phyloP scores from a whole-genome alignment of 2,329 filamentous ascomycete species.

The Exophiala phaeomuriformis region DNA sequence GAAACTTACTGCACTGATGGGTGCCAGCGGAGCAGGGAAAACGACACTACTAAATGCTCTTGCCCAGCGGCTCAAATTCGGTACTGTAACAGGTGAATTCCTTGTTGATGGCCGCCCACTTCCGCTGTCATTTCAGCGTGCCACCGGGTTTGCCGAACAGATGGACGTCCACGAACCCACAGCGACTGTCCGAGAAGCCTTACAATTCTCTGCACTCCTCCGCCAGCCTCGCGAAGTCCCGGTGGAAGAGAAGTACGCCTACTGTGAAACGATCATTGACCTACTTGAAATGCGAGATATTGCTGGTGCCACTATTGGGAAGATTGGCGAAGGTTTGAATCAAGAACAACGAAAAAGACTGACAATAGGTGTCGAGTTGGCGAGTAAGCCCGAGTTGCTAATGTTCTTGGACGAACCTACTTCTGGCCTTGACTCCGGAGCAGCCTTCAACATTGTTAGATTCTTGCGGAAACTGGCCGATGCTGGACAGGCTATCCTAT shows the following conservation, averaged over 20 bases:
- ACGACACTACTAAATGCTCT: conserved; percentile 43
- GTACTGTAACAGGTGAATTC: conserved; percentile 39
- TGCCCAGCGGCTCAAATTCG: conserved; percentile 40
- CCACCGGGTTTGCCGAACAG: conserved; percentile 53
- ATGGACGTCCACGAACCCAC: conserved; percentile 62
- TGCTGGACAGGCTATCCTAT: conserved; percentile 78
- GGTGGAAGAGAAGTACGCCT: conserved; percentile 56
- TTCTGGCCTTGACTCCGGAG: conserved; percentile 61
- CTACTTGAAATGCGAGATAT: conserved; percentile 62
- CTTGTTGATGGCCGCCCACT: conserved; percentile 41
- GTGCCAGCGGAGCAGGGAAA: conserved; percentile 44
- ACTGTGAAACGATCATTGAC: conserved; percentile 62
- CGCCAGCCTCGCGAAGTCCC: conserved; percentile 54
- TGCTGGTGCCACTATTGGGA: conserved; percentile 58
- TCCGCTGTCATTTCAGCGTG: conserved; percentile 46
- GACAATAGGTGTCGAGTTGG: conserved; percentile 56
- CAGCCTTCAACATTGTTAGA: conserved; percentile 56
- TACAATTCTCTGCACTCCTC: conserved; percentile 59
- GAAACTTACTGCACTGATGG: conserved; percentile 72
- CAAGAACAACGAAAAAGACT: conserved; percentile 60
- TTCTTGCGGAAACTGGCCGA: conserved; percentile 57
- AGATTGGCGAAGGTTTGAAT: conserved; percentile 52
- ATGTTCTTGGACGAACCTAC: conserved; percentile 59
- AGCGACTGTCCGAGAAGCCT: conserved; percentile 58
- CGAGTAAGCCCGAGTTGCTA: conserved; percentile 54